A percentile compares a stretch with the other conserved stretches of the same genome.
phyloP scores from a whole-genome alignment of 768 basidiomycete species.

The Rhodosporidiobolus sp. region DNA sequence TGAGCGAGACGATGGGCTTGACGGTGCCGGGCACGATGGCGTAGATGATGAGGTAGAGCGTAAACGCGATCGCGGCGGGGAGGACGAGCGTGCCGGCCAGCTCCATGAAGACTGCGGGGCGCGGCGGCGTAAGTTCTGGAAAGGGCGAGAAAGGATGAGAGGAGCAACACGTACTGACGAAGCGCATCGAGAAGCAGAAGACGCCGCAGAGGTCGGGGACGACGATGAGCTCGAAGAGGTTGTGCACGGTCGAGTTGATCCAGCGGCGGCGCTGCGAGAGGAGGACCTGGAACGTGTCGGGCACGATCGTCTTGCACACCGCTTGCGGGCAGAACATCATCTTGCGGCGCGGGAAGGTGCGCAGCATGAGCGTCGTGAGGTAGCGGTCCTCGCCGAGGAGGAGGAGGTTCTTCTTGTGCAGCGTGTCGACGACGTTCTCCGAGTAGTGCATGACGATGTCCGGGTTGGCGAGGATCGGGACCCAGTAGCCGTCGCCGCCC shows the following conservation, averaged over 20 bases:
- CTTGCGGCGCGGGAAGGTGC: conserved; percentile 99
- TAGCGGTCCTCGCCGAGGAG: conserved; percentile 99
- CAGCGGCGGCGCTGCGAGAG: conserved; percentile 95
- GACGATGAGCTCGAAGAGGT: conserved; percentile 86
- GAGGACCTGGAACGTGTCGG: conserved; percentile 88
- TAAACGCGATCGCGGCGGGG: conserved; percentile 96
- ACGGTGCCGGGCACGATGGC: conserved; percentile 77
- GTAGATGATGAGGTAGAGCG: conserved; percentile 68
- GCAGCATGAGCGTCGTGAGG: conserved; percentile 92
- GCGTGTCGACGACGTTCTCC: conserved; percentile 96
- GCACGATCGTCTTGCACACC: conserved; percentile 97
- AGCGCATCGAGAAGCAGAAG: conserved; percentile 99
- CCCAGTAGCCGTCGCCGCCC: conserved; percentile 92
- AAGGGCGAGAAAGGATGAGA: background rate
- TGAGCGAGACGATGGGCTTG: conserved; percentile 75
- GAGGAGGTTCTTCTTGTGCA: conserved; percentile 98
- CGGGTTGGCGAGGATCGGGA: conserved; percentile 95
- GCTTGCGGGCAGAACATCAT: conserved; percentile 99
- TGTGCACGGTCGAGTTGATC: conserved; percentile 99
- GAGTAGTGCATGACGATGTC: conserved; percentile 99
- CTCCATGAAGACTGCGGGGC: conserved; percentile 71
- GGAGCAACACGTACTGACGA: conserved; percentile 55
- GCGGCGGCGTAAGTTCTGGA: background rate
- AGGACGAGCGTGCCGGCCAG: conserved; percentile 91
- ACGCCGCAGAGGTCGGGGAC: conserved; percentile 98